A percentile compares a stretch with the other conserved stretches of the same genome.
Evolutionary conservation across 257 asterid species (phyloP).

Genomic region (Gentiana dahurica): DNA sequence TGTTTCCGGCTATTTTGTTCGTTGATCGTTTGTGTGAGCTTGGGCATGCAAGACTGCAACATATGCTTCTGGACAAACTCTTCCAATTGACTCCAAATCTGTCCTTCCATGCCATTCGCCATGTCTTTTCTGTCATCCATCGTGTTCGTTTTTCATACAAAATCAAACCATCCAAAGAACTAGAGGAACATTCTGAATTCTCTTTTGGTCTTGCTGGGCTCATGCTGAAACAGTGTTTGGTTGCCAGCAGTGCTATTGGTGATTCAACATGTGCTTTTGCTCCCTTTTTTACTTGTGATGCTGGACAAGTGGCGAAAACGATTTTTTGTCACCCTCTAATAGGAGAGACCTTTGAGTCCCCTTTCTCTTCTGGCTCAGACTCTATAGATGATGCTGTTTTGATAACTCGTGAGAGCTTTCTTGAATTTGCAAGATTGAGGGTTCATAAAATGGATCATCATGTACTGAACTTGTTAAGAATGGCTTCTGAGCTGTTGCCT

Average conservation of each 20-base stretch:
- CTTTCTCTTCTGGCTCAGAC: conserved; percentile 31
- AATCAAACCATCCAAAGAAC: conserved; percentile 27
- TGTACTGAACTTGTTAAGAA: conserved; percentile 45
- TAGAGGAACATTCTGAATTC: conserved; percentile 44
- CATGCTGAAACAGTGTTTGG: conserved; percentile 44
- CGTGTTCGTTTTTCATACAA: conserved; percentile 34
- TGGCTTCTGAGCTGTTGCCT: conserved; percentile 37
- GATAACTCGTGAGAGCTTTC: conserved; percentile 33
- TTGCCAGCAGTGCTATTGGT: conserved; percentile 22
- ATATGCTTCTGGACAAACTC: conserved; percentile 60
- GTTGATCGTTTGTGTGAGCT: conserved; percentile 29
- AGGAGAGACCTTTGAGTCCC: conserved; percentile 34
- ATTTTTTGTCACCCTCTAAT: conserved; percentile 61
- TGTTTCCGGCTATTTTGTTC: conserved; percentile 50
- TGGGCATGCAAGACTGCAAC: conserved; percentile 29
- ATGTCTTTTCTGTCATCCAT: conserved; percentile 57
- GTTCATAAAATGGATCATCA: conserved; percentile 48
- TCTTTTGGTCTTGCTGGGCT: conserved; percentile 45
- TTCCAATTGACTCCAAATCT: conserved; percentile 47
- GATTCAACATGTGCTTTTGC: conserved; percentile 15
- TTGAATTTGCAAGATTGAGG: conserved; percentile 33
- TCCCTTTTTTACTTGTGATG: conserved; percentile 28
- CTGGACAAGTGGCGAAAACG: conserved; percentile 48
- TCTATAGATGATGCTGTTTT: conserved; percentile 38
- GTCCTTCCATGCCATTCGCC: conserved; percentile 52